phyloP scores from a whole-genome alignment of 1,139 yeast genomes.

The Hyphopichia khmerensis region DNA sequence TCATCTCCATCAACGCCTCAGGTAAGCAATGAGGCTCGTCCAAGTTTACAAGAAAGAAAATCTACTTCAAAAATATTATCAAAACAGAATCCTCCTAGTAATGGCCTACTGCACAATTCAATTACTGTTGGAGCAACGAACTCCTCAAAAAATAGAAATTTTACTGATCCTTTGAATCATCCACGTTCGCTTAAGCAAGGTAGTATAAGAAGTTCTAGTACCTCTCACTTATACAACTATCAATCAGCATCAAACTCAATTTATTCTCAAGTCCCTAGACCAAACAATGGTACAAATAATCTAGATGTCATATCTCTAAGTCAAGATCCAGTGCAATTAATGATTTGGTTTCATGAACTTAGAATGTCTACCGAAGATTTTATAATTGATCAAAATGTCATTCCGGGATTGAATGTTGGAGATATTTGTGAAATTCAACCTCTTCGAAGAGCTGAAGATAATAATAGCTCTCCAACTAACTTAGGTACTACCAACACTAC shows the following conservation, averaged over 20 bases:
- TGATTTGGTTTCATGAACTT: slow-evolving; percentile 75
- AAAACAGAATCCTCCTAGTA: not conserved
- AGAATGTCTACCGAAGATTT: slow-evolving; percentile 60
- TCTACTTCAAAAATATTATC: not conserved
- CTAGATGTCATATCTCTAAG: slow-evolving; percentile 1
- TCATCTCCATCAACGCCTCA: not conserved
- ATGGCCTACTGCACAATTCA: not conserved
- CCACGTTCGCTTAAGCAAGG: not conserved
- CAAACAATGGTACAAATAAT: not conserved
- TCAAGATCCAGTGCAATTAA: slow-evolving; percentile 42
- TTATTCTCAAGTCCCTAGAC: not conserved
- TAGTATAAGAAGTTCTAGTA: slow-evolving; percentile 1
- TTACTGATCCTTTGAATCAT: slow-evolving; percentile 2
- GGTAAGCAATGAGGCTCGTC: not conserved
- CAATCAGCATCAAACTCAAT: not conserved
- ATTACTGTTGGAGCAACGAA: not conserved
- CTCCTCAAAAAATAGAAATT: not conserved
- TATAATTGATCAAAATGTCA: slow-evolving; percentile 53
- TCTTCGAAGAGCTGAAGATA: slow-evolving; percentile 19
- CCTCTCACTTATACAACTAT: not conserved
- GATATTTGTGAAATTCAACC: slow-evolving; percentile 68
- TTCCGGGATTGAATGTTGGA: slow-evolving; percentile 64
- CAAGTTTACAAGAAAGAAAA: no score
- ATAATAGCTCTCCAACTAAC: not conserved
- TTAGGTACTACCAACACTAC: not conserved